Base-by-base conservation (phyloP, 1,284 basidiomycete species). In the Leccinum pallidistipes region DNA sequence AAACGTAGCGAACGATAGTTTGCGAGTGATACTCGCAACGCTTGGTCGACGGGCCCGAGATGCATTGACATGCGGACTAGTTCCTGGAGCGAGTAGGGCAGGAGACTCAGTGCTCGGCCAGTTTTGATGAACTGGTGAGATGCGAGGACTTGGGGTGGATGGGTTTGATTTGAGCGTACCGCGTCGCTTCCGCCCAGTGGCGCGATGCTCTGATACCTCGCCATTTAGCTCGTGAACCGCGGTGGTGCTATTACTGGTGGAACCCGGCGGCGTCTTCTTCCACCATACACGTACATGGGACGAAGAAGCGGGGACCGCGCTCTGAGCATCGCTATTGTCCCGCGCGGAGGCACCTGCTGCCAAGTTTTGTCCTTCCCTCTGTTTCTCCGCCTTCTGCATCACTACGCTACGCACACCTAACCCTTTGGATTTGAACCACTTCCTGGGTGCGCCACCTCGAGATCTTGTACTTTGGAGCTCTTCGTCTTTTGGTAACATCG, bases 361-460 rank as follows among this genome's bases (percentile, higher is more conserved):
- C 40, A 32, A 0, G 40, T 40, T 60, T 29, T 29, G 27, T 29
- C 27, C 27, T 29, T 29, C 27, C 6, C 6, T 29, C 6, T 62
- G 67, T 57, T 65, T 74, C 54, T 71, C 70, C 6, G 55, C 63
- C 52, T 62, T 70, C 18, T 70, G 69, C 47, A 62, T 68, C 43
- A 69, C 47, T 14, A 72, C 63, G 12, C 62, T 47, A 3, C 73
- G 73, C 36, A 74, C 61, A 1, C 72, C 73, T 5, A 72, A 45
- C 3, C 73, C 71, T 61, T 66, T 71, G n/a, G 72, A 72, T 53
- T 69, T 72, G 5, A 75, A 57, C 71, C 71, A 72, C 32, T 63
- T 72, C 57, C 58, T 73, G 2, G 69, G 72, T 40, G 56, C 56
- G 3, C 57, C 53, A 5, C 63, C 62, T 54, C 66, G 69, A 5